Conservation (phyloP, 768 basidiomycete genomes). For the Pleurotus sapidus region DNA sequence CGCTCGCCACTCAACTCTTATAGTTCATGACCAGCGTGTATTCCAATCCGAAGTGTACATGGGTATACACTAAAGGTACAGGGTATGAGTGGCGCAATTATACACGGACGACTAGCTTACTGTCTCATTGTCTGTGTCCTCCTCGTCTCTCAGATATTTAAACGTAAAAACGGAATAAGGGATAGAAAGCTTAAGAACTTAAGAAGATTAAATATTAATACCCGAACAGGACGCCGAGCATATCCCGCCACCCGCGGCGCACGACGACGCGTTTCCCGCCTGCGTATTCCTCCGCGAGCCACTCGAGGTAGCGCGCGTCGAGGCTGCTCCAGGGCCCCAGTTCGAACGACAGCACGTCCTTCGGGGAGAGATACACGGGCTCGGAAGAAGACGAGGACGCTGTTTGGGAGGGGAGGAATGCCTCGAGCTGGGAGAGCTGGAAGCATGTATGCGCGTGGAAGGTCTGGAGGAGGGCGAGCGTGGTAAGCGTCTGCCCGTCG, state of each 20-base stretch:
- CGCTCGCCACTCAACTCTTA: no score
- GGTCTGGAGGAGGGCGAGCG: conserved; percentile 60
- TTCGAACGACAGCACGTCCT: conserved; percentile 66
- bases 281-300: conserved; percentile 69
- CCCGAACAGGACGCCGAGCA: conserved; percentile 44
- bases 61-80: no score
- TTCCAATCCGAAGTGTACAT: no score
- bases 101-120: no score
- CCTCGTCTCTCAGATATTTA: no score
- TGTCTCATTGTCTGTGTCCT: no score
- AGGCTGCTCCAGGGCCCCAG: conserved; percentile 69
- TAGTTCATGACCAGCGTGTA: no score
- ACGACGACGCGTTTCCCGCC: conserved; percentile 38
- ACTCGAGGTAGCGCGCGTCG: conserved; percentile 76
- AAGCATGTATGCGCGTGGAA: conserved; percentile 66
- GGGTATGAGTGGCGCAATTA: no score
- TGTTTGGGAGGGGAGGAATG: conserved; percentile 22
- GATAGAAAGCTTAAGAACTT: no score
- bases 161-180: no score
- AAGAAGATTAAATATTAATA: conserved; percentile 16
- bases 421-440: conserved; percentile 48
- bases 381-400: conserved; percentile 13
- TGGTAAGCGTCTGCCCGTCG: conserved; percentile 39
- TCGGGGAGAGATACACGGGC: conserved; percentile 50
- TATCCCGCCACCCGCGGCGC: conserved; percentile 48